Conservation (phyloP, 805 yeast species). For the Yarrowia keelungensis region DNA sequence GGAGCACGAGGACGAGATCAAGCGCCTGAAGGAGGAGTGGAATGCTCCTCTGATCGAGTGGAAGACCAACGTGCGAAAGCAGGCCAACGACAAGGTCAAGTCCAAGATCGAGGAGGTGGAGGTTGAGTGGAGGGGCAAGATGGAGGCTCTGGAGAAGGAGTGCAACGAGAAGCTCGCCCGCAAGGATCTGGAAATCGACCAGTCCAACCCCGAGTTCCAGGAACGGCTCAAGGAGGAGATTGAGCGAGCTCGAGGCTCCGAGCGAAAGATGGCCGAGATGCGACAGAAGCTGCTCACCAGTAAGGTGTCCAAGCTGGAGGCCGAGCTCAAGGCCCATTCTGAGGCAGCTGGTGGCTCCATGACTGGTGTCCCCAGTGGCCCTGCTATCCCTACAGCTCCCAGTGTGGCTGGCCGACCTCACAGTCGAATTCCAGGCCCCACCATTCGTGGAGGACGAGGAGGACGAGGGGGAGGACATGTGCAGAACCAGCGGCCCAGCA, state of each 20-base stretch:
- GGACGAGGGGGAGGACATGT: slow-evolving; percentile 17
- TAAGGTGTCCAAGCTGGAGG: slow-evolving; percentile 61
- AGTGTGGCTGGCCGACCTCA: slow-evolving; percentile 6
- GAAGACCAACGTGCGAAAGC: slow-evolving; percentile 8
- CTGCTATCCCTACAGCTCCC: background rate
- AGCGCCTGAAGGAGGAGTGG: slow-evolving; percentile 19
- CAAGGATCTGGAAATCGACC: slow-evolving; percentile 14
- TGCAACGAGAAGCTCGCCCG: background rate
- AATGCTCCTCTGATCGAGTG: slow-evolving; percentile 18
- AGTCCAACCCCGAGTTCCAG: slow-evolving; percentile 52
- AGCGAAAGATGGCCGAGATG: slow-evolving; percentile 65
- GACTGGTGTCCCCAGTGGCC: background rate
- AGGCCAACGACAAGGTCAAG: slow-evolving; percentile 35
- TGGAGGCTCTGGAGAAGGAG: slow-evolving; percentile 1
- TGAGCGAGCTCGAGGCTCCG: slow-evolving; percentile 57
- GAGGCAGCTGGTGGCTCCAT: background rate
- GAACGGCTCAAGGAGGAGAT: slow-evolving; percentile 53
- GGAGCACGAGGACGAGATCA: slow-evolving; percentile 48
- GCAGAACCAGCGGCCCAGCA: slow-evolving; percentile 28
- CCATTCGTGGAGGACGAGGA: slow-evolving; percentile 29
- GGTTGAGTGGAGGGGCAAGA: slow-evolving; percentile 6
- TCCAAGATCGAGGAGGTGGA: slow-evolving; percentile 1
- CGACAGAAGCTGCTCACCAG: slow-evolving; percentile 62
- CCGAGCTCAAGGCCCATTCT: slow-evolving; percentile 46
- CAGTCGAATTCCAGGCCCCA: slow-evolving; percentile 27